Percentiles rank a stretch among this genome's conserved stretches.
Evolutionary conservation across 495 filamentous ascomycete genomes (phyloP).

Genomic region (Neurospora sp.): DNA sequence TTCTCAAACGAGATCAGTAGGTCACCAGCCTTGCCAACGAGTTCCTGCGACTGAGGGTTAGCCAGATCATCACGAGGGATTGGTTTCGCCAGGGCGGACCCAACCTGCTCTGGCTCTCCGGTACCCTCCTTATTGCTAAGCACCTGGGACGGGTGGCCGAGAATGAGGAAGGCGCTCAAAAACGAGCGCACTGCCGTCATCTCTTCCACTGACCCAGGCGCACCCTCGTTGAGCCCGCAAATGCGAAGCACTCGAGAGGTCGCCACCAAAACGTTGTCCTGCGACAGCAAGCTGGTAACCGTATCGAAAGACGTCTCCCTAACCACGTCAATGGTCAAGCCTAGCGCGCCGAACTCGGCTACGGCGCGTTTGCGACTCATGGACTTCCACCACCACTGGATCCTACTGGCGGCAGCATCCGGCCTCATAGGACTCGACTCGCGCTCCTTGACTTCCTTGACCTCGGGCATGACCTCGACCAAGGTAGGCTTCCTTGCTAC

Average conservation of each 20-base stretch:
- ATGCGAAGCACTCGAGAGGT: constrained; percentile 67
- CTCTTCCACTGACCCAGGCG: constrained; percentile 56
- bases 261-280: constrained; percentile 57
- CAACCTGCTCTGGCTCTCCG: constrained; percentile 60
- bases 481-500: constrained; percentile 36
- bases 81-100: constrained; percentile 31
- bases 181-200: constrained; percentile 81
- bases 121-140: constrained; percentile 72
- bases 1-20: constrained; percentile 76
- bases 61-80: constrained; percentile 41
- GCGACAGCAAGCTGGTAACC: constrained; percentile 64
- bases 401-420: constrained; percentile 57
- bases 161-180: constrained; percentile 82
- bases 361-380: constrained; percentile 49
- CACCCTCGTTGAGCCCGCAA: constrained; percentile 64
- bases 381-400: constrained; percentile 72
- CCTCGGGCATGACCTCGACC: constrained; percentile 41
- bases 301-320: constrained; percentile 72
- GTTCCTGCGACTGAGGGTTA: constrained; percentile 57
- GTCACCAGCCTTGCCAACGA: constrained; percentile 81
- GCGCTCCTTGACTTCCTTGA: constrained; percentile 38
- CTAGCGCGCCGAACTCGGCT: constrained; percentile 55
- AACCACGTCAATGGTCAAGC: constrained; percentile 64
- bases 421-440: constrained; percentile 46
- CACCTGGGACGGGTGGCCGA: constrained; percentile 86